These are phyloP conservation scores for Iris macrosiphon DNA, from an alignment of 106 monocot species.

Conservation along the genomic window DNA sequence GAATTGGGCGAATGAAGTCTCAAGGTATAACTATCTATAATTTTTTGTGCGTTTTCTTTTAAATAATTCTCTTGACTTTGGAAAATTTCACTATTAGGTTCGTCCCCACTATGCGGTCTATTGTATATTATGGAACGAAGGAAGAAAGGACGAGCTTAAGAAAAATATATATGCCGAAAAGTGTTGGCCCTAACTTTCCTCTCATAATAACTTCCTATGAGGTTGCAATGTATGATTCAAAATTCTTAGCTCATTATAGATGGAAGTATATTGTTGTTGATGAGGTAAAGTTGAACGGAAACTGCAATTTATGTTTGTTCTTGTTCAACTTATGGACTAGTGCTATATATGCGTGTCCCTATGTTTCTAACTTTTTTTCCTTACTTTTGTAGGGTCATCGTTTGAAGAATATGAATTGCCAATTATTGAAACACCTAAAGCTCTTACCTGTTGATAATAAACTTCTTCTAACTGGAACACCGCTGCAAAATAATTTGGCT, in stretches of 20 bases:
- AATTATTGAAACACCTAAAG: slow-evolving; percentile 49
- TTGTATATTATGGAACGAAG: slow-evolving; percentile 79
- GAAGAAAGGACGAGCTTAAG: slow-evolving; percentile 48
- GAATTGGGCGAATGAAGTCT: slow-evolving; percentile 85
- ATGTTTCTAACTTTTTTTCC: background rate
- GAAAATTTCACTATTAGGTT: slow-evolving; percentile 41
- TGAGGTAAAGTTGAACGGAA: slow-evolving; percentile 51
- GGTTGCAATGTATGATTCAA: slow-evolving; percentile 60
- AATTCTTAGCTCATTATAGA: slow-evolving; percentile 35
- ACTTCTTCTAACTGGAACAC: slow-evolving; percentile 91
- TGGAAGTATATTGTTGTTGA: slow-evolving; percentile 96
- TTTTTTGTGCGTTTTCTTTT: background rate
- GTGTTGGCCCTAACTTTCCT: slow-evolving; percentile 58
- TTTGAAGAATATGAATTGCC: slow-evolving; percentile 77
- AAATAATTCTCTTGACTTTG: background rate
- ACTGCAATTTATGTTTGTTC: background rate
- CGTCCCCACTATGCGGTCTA: slow-evolving; percentile 51
- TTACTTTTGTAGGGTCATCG: slow-evolving; percentile 56
- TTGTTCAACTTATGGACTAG: no score
- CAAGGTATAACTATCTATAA: slow-evolving; percentile 39
- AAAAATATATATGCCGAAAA: slow-evolving; percentile 60
- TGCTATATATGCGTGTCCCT: no score
- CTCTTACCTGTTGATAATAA: slow-evolving; percentile 83
- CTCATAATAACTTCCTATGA: slow-evolving; percentile 81
- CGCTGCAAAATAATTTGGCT: slow-evolving; percentile 84